These are phyloP conservation scores for Alternaria burnsii DNA, from an alignment of 2,329 filamentous ascomycete species.

Conservation along the genomic window DNA sequence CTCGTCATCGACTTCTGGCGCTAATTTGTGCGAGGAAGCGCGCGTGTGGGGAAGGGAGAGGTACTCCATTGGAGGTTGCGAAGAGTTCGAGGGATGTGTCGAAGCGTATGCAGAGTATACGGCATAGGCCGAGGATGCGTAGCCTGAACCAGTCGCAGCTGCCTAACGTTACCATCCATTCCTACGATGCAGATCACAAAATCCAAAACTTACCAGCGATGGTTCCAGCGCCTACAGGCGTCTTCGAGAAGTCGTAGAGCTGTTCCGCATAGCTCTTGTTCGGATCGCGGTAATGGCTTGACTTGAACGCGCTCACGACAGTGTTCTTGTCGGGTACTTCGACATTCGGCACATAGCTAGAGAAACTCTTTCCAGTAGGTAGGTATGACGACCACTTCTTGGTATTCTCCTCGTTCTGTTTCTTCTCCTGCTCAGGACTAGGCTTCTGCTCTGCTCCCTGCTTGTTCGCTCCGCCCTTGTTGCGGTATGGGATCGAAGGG, in stretches of 20 bases:
- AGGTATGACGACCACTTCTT: constrained; percentile 59
- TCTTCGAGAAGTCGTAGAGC: constrained; percentile 60
- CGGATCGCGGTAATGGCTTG: constrained; percentile 56
- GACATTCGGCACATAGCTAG: constrained; percentile 56
- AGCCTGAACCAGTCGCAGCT: constrained; percentile 58
- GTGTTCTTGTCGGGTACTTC: constrained; percentile 50
- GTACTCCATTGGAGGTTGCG: constrained; percentile 56
- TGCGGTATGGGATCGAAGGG: constrained; percentile 50
- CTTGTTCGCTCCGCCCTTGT: constrained; percentile 32
- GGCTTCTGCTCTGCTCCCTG: constrained; percentile 30
- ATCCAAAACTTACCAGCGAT: constrained; percentile 47
- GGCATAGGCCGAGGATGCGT: constrained; percentile 58
- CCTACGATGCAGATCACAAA: neutral
- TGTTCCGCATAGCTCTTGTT: constrained; percentile 61
- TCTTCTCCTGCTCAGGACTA: constrained; percentile 40
- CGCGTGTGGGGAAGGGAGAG: constrained; percentile 58
- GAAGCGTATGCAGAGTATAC: constrained; percentile 59
- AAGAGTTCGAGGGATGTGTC: constrained; percentile 39
- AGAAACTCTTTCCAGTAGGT: constrained; percentile 58
- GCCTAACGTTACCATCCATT: constrained; percentile 2
- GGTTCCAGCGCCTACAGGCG: constrained; percentile 59
- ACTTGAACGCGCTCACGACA: constrained; percentile 56
- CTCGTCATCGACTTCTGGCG: constrained; percentile 53
- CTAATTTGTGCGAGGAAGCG: constrained; percentile 52
- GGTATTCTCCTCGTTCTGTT: constrained; percentile 45